phyloP scores from a whole-genome alignment of 129 eudicot genomes.

The Flaveria sonorensis region DNA sequence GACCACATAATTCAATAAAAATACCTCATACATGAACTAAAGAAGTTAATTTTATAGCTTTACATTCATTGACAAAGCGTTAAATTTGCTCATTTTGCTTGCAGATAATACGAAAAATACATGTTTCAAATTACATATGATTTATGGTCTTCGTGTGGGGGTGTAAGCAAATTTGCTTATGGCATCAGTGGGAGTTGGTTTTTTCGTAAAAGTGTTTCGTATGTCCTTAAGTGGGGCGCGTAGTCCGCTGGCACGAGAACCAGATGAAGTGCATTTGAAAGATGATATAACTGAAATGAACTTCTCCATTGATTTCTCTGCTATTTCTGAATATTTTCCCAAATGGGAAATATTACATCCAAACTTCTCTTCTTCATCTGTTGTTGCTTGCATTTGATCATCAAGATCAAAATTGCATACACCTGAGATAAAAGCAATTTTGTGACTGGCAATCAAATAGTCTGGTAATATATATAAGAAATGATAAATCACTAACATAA shows the following conservation, averaged over 20 bases:
- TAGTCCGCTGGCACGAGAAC: constrained; percentile 97
- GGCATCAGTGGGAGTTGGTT: constrained; percentile 38
- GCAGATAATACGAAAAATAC: constrained; percentile 7
- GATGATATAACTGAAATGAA: constrained; percentile 79
- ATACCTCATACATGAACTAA: background rate
- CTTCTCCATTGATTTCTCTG: constrained; percentile 85
- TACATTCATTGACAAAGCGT: constrained; percentile 7
- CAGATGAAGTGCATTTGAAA: constrained; percentile 62
- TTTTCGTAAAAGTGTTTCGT: constrained; percentile 51
- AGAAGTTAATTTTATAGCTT: constrained; percentile 8
- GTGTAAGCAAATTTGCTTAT: constrained; percentile 37
- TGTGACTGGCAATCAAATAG: background rate
- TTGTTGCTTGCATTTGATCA: constrained; percentile 33
- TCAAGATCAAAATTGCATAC: constrained; percentile 33
- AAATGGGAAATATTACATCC: constrained; percentile 87
- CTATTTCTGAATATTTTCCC: constrained; percentile 73
- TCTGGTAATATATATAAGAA: background rate
- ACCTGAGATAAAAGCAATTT: constrained; percentile 36
- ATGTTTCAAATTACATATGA: constrained; percentile 7
- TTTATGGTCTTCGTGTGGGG: constrained; percentile 17
- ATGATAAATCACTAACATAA: background rate
- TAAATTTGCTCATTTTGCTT: background rate
- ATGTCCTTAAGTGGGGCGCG: constrained; percentile 89
- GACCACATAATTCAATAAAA: background rate
- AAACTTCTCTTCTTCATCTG: constrained; percentile 56